phyloP scores from a whole-genome alignment of 345 rosid species.

The Turnera subulata region DNA sequence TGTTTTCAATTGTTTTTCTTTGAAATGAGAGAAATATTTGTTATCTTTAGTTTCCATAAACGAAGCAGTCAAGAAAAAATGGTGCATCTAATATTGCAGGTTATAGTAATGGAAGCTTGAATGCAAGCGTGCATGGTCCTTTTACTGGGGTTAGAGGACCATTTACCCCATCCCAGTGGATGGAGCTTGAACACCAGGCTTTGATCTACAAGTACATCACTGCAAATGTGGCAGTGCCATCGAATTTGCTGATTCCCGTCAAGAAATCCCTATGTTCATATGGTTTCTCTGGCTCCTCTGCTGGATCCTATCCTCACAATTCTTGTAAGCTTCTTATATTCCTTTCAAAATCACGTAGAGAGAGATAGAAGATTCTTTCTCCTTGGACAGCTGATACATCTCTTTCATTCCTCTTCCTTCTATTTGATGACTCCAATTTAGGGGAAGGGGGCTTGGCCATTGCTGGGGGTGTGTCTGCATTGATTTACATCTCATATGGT shows the following conservation, averaged over 20 bases:
- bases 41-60: constrained; percentile 5
- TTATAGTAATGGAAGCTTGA: constrained; percentile 44
- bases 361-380: not conserved
- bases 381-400: not conserved
- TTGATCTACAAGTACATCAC: constrained; percentile 65
- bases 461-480: not conserved
- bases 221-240: constrained; percentile 58
- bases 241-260: constrained; percentile 54
- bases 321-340: constrained; percentile 38
- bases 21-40: not conserved
- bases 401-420: not conserved
- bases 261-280: constrained; percentile 46
- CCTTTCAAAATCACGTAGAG: not conserved
- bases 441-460: not conserved
- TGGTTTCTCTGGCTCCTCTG: constrained; percentile 24
- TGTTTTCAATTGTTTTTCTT: not conserved
- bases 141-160: constrained; percentile 44
- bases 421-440: not conserved
- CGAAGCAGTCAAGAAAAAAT: constrained; percentile 4
- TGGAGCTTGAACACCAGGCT: constrained; percentile 70
- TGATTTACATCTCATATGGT: too few species aligned
- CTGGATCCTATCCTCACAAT: constrained; percentile 41
- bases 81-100: constrained; percentile 27
- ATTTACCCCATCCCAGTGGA: constrained; percentile 62
- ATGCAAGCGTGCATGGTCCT: constrained; percentile 52